These are phyloP conservation scores for Talaromyces sp. DNA, from an alignment of 2,329 filamentous ascomycete species.

Conservation along the genomic window DNA sequence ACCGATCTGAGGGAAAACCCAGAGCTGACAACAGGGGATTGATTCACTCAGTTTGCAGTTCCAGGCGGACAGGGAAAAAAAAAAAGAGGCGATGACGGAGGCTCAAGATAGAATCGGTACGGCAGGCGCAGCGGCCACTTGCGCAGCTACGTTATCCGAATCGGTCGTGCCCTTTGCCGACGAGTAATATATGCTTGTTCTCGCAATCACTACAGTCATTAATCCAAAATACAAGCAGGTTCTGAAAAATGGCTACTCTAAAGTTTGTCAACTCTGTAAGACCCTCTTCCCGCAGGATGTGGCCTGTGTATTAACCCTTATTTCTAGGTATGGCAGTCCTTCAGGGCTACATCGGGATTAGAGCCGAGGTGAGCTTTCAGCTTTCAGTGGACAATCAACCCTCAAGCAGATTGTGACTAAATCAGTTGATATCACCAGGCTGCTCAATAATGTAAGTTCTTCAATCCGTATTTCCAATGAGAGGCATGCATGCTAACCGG, in stretches of 20 bases:
- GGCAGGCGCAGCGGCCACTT: slow-evolving; percentile 4
- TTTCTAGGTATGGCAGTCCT: slow-evolving; percentile 73
- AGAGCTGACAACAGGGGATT: neutral
- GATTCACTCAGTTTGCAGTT: neutral
- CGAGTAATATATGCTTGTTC: neutral
- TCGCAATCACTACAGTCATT: neutral
- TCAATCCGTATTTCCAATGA: neutral
- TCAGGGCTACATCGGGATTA: slow-evolving; percentile 77
- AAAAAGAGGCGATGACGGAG: neutral
- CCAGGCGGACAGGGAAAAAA: neutral
- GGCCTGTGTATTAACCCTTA: neutral
- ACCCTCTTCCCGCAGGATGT: neutral
- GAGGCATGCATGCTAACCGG: neutral
- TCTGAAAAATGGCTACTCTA: slow-evolving; percentile 46
- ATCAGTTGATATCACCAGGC: slow-evolving; percentile 14
- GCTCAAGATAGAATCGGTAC: neutral
- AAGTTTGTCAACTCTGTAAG: slow-evolving; percentile 62
- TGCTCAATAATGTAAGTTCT: slow-evolving; percentile 37
- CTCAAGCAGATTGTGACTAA: neutral
- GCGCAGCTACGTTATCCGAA: neutral
- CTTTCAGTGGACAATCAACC: slow-evolving; percentile 1
- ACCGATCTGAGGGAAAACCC: slow-evolving; percentile 3
- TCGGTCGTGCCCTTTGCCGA: neutral
- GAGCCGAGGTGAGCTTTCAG: slow-evolving; percentile 68
- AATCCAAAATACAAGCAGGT: neutral